Percentiles rank a stretch among this genome's conserved stretches.
phyloP scores from a whole-genome alignment of 2,329 filamentous ascomycete genomes.

The Arthrobotrys pseudoclavata region DNA sequence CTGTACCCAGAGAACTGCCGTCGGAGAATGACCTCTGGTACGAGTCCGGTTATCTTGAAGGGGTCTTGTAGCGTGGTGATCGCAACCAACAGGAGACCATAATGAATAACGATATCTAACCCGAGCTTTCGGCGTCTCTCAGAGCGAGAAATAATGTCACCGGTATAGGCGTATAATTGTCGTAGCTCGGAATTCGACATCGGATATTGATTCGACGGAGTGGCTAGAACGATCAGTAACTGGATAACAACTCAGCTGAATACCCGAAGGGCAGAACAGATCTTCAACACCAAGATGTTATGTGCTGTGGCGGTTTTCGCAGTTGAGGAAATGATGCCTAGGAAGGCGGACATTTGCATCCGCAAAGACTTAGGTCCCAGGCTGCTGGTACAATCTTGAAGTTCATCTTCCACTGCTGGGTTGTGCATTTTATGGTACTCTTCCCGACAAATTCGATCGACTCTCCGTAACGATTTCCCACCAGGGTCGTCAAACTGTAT shows the following conservation, averaged over 20 bases:
- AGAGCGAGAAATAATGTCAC: background rate
- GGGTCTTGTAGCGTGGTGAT: too few species aligned
- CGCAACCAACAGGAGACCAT: background rate
- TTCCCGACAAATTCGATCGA: background rate
- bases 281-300: background rate
- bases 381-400: background rate
- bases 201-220: background rate
- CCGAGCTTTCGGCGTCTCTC: background rate
- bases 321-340: background rate
- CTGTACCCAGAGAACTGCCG: too few species aligned
- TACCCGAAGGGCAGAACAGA: background rate
- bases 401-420: background rate
- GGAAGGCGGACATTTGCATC: background rate
- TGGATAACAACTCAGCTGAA: background rate
- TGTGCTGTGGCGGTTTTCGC: background rate
- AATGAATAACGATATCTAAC: background rate
- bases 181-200: background rate
- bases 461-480: too few species aligned
- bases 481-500: too few species aligned
- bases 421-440: background rate
- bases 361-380: background rate
- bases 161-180: background rate
- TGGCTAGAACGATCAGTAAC: background rate
- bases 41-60: too few species aligned
- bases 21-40: too few species aligned